Evolutionary conservation across 176 grass and related monocot species (phyloP), one percentile per base, ranked within the genome.

Genomic region (Oryza glaberrima): DNA sequence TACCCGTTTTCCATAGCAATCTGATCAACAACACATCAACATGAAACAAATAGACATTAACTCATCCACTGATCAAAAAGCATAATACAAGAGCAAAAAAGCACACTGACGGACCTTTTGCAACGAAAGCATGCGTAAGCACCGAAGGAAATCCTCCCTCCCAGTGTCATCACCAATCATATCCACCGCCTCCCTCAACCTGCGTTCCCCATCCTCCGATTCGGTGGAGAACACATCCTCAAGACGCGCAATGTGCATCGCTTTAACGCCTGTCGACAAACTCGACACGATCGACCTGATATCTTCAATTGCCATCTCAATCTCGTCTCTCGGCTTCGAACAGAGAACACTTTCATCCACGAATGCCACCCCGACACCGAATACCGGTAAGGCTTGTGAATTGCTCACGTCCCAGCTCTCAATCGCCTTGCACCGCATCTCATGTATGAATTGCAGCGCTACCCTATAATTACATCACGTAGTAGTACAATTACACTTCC

Each of bases 341-440:
- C 45, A 91, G 28, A 94, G 22, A 46, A 38, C 3, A 5, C 89
- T 89, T 56, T 99, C 91, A n/a, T 99, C 61, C 0, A 99, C 72
- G 64, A 94, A 99, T 2, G 90, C 93, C 75, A 94, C 91, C 6
- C 91, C 90, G 0, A 99, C 47, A 0, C 81, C 38, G 5, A 99
- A 99, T 65, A 78, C 91, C 0, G 93, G 96, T 11, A 92, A 86
- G 14, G 96, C 87, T 80, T 99, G 91, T 1, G 86, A 92, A 65
- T 94, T 96, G 79, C 94, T 99, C 3, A 94, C 90, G 81, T 96
- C 91, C 96, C 90, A 96, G 81, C 78, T 94, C 11, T 86, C 68
- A 67, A 99, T 54, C 6, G 92, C 88, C 87, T 96, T 94, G 49
- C 77, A 76, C 73, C 90, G 91, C 96, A 99, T 96, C 67, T 94